phyloP scores from a whole-genome alignment of 805 yeast genomes.

The Candida sithepensis region DNA sequence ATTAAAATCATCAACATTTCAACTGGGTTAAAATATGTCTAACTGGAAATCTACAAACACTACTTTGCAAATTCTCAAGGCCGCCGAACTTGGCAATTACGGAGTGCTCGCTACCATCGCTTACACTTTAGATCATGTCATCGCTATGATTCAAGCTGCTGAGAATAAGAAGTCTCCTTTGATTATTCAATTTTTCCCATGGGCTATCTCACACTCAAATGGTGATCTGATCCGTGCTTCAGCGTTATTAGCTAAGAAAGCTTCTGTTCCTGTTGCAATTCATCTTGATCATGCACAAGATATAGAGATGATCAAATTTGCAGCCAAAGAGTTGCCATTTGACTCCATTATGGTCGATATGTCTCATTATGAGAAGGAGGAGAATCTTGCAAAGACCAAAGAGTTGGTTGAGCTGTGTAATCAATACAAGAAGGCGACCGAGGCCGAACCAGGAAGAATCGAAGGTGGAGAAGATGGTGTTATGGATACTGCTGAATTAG shows the following conservation, averaged over 20 bases:
- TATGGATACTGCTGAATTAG: constrained; percentile 22
- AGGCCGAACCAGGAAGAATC: constrained; percentile 38
- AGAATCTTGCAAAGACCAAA: constrained; percentile 28
- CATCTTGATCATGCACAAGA: constrained; percentile 37
- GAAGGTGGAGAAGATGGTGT: constrained; percentile 39
- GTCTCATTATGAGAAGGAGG: constrained; percentile 34
- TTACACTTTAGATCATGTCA: constrained; percentile 32
- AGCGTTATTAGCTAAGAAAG: constrained; percentile 23
- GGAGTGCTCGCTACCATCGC: constrained; percentile 35
- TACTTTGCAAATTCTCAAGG: constrained; percentile 28
- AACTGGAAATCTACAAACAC: constrained; percentile 26
- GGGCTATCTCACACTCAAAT: constrained; percentile 33
- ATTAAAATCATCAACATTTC: constrained; percentile 28
- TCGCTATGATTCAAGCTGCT: constrained; percentile 35
- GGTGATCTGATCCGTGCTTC: constrained; percentile 28
- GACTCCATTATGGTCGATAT: constrained; percentile 39
- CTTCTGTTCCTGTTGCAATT: constrained; percentile 34
- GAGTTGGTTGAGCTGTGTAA: constrained; percentile 30
- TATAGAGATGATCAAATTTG: constrained; percentile 25
- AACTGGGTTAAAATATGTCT: constrained; percentile 30
- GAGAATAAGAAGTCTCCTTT: constrained; percentile 32
- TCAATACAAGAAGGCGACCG: constrained; percentile 30
- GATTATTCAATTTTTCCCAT: constrained; percentile 35
- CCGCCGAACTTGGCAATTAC: constrained; percentile 30
- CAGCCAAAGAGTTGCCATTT: constrained; percentile 33